Conservation (phyloP, 495 filamentous ascomycete genomes). For the Trichocladium uniseriatum region DNA sequence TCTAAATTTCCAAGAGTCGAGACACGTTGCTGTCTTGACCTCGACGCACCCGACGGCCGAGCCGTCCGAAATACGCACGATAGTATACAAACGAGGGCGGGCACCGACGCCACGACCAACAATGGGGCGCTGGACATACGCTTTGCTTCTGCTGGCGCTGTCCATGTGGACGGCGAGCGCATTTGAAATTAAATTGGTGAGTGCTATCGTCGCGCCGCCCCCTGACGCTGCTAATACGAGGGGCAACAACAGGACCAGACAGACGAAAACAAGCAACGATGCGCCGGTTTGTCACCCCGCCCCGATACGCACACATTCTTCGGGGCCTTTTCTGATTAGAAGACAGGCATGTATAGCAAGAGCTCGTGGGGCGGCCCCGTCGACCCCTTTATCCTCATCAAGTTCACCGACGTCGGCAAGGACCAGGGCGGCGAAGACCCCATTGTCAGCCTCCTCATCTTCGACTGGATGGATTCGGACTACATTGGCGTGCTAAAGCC, state of each 20-base stretch:
- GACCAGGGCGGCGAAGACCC: conserved; percentile 53
- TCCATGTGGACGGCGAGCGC: conserved; percentile 51
- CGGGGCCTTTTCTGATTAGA: conserved; percentile 7
- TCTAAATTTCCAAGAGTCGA: not conserved
- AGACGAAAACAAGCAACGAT: conserved; percentile 72
- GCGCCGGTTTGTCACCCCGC: conserved; percentile 43
- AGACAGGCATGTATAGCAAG: conserved; percentile 84
- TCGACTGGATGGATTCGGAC: conserved; percentile 82
- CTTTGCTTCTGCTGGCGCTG: conserved; percentile 37
- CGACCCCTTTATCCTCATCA: conserved; percentile 81
- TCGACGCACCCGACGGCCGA: not conserved
- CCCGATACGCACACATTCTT: not conserved
- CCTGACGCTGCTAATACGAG: not conserved
- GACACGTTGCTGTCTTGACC: conserved; percentile 4
- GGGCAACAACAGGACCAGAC: conserved; percentile 52
- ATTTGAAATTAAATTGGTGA: conserved; percentile 50
- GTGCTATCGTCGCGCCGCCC: not conserved
- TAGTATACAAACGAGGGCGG: not conserved
- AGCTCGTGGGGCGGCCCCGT: conserved; percentile 80
- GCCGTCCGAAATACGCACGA: not conserved
- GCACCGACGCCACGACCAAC: conserved; percentile 12
- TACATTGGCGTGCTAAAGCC: conserved; percentile 55
- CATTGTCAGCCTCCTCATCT: conserved; percentile 77
- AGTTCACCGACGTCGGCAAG: conserved; percentile 57
- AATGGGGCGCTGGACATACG: conserved; percentile 36